Conservation (phyloP, 345 rosid species). For the Eucalyptus sp. region DNA sequence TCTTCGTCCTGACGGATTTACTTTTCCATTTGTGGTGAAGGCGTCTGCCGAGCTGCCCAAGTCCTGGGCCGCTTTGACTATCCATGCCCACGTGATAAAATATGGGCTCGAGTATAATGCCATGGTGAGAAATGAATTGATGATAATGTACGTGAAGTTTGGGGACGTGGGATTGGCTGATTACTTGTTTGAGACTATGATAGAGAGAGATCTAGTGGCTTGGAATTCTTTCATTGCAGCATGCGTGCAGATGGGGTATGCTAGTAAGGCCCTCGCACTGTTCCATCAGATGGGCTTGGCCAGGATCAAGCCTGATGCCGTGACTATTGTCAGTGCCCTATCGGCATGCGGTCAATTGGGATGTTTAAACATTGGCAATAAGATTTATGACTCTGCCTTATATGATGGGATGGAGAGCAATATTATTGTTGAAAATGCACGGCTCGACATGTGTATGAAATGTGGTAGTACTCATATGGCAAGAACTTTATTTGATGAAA, state of each 20-base stretch:
- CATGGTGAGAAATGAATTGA: slow-evolving; percentile 30
- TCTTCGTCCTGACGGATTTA: slow-evolving; percentile 30
- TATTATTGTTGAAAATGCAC: slow-evolving; percentile 29
- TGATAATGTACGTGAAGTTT: slow-evolving; percentile 29
- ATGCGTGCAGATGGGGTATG: slow-evolving; percentile 23
- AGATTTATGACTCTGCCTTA: slow-evolving; percentile 10
- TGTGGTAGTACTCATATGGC: slow-evolving; percentile 28
- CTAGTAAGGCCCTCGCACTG: slow-evolving; percentile 19
- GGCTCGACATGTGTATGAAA: slow-evolving; percentile 37
- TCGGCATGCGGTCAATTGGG: slow-evolving; percentile 43
- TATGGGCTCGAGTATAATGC: slow-evolving; percentile 26
- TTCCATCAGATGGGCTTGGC: slow-evolving; percentile 14
- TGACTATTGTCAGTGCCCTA: slow-evolving; percentile 27
- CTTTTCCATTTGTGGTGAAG: slow-evolving; percentile 36
- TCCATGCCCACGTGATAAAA: slow-evolving; percentile 25
- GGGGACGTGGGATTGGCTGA: slow-evolving; percentile 20
- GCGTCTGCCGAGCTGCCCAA: slow-evolving; percentile 16
- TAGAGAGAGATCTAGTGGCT: slow-evolving; percentile 38
- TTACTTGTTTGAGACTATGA: slow-evolving; percentile 35
- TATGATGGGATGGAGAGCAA: slow-evolving; percentile 14
- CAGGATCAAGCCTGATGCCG: slow-evolving; percentile 18
- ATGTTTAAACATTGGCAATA: slow-evolving; percentile 25
- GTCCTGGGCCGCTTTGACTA: slow-evolving; percentile 4
- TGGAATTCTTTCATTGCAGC: slow-evolving; percentile 38
- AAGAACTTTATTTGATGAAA: slow-evolving; percentile 9